phyloP scores from a whole-genome alignment of 1,284 basidiomycete species.

The Moesziomyces parantarcticus region DNA sequence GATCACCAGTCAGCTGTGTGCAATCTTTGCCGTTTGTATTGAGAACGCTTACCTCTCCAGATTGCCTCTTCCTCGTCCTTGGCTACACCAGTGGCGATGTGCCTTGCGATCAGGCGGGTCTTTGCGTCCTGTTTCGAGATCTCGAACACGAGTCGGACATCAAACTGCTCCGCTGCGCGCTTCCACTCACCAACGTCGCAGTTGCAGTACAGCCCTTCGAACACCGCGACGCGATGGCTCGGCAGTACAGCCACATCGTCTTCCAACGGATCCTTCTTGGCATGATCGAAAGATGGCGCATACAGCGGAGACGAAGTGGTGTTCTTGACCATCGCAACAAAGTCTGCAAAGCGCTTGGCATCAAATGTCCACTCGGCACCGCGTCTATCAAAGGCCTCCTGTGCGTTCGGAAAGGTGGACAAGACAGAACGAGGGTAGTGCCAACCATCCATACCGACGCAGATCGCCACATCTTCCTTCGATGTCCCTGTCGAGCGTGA shows the following conservation, averaged over 20 bases:
- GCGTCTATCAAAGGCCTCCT: constrained; percentile 55
- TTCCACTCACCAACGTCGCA: constrained; percentile 79
- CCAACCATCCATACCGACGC: constrained; percentile 86
- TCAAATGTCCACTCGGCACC: constrained; percentile 66
- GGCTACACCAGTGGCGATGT: constrained; percentile 80
- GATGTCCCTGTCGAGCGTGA: not conserved
- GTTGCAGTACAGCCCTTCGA: constrained; percentile 86
- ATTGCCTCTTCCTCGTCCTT: constrained; percentile 76
- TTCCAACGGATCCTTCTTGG: constrained; percentile 72
- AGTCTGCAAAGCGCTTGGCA: constrained; percentile 54
- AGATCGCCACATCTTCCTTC: constrained; percentile 70
- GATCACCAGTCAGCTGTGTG: not conserved
- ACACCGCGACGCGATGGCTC: constrained; percentile 78
- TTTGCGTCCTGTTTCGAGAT: constrained; percentile 75
- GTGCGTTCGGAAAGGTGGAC: constrained; percentile 75
- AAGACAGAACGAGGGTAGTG: constrained; percentile 73
- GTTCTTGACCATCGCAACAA: constrained; percentile 34
- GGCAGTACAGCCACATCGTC: constrained; percentile 73
- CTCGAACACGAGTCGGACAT: constrained; percentile 82
- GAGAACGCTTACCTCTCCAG: constrained; percentile 74
- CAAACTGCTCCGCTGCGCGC: constrained; percentile 75
- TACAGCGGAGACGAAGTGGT: not conserved
- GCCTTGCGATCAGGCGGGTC: constrained; percentile 77
- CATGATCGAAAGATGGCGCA: constrained; percentile 76
- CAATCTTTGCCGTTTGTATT: too few relatives aligned